Evolutionary conservation across 371 early-diverging fungal species (phyloP).

Genomic region (Apophysomyces trapeziformis): DNA sequence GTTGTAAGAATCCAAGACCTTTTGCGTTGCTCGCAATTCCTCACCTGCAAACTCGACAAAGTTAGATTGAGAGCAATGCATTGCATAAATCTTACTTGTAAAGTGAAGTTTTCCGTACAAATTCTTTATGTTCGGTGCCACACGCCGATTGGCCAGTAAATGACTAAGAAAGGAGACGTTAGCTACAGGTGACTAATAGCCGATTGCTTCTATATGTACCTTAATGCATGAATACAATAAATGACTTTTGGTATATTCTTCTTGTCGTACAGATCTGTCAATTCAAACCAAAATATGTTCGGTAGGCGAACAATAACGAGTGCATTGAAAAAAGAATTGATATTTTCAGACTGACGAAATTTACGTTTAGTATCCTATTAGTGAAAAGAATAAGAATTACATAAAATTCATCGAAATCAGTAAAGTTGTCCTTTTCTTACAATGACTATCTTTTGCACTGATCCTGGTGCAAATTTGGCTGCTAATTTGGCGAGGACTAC

Average conservation of each 20-base stretch:
- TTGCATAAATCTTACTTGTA: conserved; percentile 62
- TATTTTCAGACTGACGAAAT: conserved; percentile 98
- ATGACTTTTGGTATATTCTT: conserved; percentile 99
- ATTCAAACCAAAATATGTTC: conserved; percentile 95
- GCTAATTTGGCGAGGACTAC: conserved; percentile 94
- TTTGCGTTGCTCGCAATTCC: conserved; percentile 82
- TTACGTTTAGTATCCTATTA: conserved; percentile 81
- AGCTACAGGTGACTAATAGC: too few relatives aligned
- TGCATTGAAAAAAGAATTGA: conserved; percentile 92
- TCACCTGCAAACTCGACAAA: conserved; percentile 57
- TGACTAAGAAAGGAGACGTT: conserved; percentile 59
- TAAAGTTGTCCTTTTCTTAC: conserved; percentile 33
- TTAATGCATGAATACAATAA: conserved; percentile 99
- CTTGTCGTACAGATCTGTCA: conserved; percentile 98
- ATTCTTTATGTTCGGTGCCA: conserved; percentile 92
- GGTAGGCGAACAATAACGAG: conserved; percentile 86
- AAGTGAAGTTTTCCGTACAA: conserved; percentile 92
- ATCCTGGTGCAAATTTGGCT: conserved; percentile 80
- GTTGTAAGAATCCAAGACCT: conserved; percentile 80
- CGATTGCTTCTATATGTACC: conserved; percentile 46
- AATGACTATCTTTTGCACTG: conserved; percentile 88
- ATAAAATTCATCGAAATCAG: too few relatives aligned
- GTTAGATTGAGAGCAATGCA: too few relatives aligned
- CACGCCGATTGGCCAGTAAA: conserved; percentile 80
- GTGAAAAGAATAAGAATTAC: neutral